Conservation (phyloP, 129 eudicot genomes). For the Mikania micrantha region DNA sequence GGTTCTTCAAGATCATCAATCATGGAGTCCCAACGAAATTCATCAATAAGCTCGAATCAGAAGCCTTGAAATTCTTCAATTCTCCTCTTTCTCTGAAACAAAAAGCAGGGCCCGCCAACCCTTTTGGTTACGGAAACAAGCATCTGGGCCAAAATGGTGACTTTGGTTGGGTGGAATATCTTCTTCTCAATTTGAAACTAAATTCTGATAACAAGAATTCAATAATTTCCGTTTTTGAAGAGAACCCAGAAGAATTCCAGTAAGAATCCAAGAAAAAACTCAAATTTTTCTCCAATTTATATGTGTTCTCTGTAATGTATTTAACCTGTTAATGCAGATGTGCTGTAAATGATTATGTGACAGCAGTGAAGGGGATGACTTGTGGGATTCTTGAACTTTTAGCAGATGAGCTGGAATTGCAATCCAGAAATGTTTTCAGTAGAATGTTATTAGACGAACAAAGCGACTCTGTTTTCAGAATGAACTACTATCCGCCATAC, state of each 20-base stretch:
- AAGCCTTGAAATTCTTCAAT: constrained; percentile 59
- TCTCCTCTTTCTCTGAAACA: constrained; percentile 44
- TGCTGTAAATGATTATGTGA: constrained; percentile 43
- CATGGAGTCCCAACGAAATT: constrained; percentile 54
- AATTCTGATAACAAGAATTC: constrained; percentile 23
- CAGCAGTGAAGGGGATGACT: constrained; percentile 62
- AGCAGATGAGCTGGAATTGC: constrained; percentile 61
- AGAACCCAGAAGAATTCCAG: constrained; percentile 41
- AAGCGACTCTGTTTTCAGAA: constrained; percentile 77
- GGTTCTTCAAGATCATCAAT: constrained; percentile 71
- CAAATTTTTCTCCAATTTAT: background rate
- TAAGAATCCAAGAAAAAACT: constrained; percentile 7
- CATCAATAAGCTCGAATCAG: constrained; percentile 43
- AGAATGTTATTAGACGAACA: constrained; percentile 66
- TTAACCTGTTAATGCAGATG: constrained; percentile 15
- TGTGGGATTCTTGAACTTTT: constrained; percentile 62
- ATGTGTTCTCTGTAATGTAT: background rate
- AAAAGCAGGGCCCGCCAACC: constrained; percentile 57
- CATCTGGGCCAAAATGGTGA: constrained; percentile 59
- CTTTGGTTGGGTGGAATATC: constrained; percentile 72
- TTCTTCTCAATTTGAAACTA: constrained; percentile 44
- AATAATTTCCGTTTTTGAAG: constrained; percentile 33
- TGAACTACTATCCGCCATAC: constrained; percentile 74
- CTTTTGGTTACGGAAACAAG: constrained; percentile 70
- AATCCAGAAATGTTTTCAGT: constrained; percentile 56